Conservation (phyloP, 345 rosid species). For the Acer yangbiense region DNA sequence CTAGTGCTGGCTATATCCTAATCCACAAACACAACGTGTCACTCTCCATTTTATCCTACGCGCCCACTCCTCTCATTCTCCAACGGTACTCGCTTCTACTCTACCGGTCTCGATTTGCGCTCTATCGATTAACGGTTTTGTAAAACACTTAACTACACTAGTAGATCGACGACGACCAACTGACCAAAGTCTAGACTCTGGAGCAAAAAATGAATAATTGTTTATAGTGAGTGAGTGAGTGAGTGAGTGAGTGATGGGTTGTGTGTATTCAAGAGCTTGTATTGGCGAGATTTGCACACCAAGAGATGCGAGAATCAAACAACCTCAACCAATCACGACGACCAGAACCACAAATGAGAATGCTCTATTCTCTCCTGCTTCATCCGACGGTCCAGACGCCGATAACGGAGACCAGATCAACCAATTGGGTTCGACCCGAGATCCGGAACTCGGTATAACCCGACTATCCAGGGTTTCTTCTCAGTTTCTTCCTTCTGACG, state of each 20-base stretch:
- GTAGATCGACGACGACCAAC: too few species aligned
- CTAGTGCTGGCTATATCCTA: neutral
- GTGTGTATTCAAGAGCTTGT: conserved; percentile 91
- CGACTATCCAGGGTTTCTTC: conserved; percentile 90
- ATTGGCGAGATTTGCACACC: conserved; percentile 88
- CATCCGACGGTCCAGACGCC: conserved; percentile 42
- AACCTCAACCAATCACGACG: conserved; percentile 23
- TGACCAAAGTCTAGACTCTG: too few species aligned
- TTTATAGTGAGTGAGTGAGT: neutral
- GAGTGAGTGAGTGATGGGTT: conserved; percentile 68
- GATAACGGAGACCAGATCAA: conserved; percentile 57
- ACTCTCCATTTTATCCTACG: neutral
- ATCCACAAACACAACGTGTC: conserved; percentile 15
- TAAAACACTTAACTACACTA: too few species aligned
- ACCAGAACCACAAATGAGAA: conserved; percentile 29
- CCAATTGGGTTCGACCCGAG: conserved; percentile 40
- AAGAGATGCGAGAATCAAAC: conserved; percentile 53
- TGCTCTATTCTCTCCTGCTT: conserved; percentile 58
- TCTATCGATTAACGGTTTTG: neutral
- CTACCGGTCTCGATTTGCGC: neutral
- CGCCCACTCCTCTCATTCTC: neutral
- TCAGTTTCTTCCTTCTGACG: conserved; percentile 90
- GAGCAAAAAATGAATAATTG: neutral
- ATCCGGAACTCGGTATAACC: conserved; percentile 70
- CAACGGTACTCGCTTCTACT: neutral